These are phyloP conservation scores for Choiromyces venosus DNA, from an alignment of 495 filamentous ascomycete species.

Conservation along the genomic window DNA sequence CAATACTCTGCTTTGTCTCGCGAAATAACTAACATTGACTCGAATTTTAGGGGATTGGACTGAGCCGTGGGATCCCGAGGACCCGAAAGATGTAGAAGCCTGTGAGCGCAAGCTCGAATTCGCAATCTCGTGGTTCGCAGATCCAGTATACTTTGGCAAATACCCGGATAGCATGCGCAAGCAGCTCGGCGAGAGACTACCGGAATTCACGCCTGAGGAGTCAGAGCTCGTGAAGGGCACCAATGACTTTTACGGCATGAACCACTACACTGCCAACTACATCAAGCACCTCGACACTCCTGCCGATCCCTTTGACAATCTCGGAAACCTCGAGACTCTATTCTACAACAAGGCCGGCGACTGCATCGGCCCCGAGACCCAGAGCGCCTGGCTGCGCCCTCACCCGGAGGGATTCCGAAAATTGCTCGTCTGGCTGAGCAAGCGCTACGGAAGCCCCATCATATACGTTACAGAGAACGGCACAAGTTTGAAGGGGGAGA, in stretches of 20 bases:
- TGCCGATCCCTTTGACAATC: slow-evolving; percentile 47
- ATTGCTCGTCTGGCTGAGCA: slow-evolving; percentile 47
- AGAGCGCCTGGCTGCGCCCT: slow-evolving; percentile 48
- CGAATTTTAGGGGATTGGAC: slow-evolving; percentile 48
- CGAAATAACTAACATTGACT: slow-evolving; percentile 3
- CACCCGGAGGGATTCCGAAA: slow-evolving; percentile 48
- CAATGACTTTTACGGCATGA: slow-evolving; percentile 53
- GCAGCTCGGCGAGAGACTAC: slow-evolving; percentile 50
- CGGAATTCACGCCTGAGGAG: slow-evolving; percentile 47
- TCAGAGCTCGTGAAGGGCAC: slow-evolving; percentile 46
- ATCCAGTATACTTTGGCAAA: slow-evolving; percentile 49
- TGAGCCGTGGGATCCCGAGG: slow-evolving; percentile 52
- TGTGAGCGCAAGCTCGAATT: slow-evolving; percentile 53
- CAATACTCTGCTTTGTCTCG: neutral
- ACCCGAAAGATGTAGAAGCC: slow-evolving; percentile 51
- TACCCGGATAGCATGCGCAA: slow-evolving; percentile 50
- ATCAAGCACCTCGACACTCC: slow-evolving; percentile 45
- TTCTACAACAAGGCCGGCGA: slow-evolving; percentile 49
- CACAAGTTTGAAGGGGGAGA: slow-evolving; percentile 49
- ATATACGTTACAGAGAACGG: slow-evolving; percentile 54
- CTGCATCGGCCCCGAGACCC: slow-evolving; percentile 48
- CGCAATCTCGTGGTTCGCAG: slow-evolving; percentile 54
- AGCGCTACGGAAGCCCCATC: slow-evolving; percentile 45
- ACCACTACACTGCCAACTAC: slow-evolving; percentile 51
- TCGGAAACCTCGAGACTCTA: slow-evolving; percentile 47